Conservation (phyloP, 2,329 filamentous ascomycete genomes). For the Didymella lethalis region DNA sequence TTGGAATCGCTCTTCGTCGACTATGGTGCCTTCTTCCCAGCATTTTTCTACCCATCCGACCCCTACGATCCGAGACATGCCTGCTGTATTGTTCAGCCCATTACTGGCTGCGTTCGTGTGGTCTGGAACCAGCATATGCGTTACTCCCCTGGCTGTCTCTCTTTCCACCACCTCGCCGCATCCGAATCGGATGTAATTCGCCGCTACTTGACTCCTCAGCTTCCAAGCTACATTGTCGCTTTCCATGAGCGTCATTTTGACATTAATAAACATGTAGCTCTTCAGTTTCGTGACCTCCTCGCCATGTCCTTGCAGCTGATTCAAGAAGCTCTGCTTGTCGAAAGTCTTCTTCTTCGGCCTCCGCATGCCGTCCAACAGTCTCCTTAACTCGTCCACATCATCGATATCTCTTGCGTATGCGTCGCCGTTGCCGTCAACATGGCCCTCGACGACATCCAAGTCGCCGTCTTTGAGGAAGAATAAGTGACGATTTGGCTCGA, state of each 20-base stretch:
- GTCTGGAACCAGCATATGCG: slow-evolving; percentile 72
- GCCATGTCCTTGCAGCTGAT: slow-evolving; percentile 41
- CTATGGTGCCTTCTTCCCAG: slow-evolving; percentile 77
- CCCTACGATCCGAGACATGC: slow-evolving; percentile 64
- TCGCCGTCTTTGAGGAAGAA: slow-evolving; percentile 71
- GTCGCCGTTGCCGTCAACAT: slow-evolving; percentile 80
- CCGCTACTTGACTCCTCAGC: slow-evolving; percentile 55
- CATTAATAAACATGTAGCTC: slow-evolving; percentile 44
- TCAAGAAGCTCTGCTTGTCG: slow-evolving; percentile 31
- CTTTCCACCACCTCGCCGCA: slow-evolving; percentile 66
- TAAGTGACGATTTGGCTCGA: slow-evolving; percentile 72
- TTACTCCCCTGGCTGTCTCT: slow-evolving; percentile 64
- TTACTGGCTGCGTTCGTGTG: slow-evolving; percentile 56
- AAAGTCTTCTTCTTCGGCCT: slow-evolving; percentile 28
- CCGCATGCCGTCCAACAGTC: slow-evolving; percentile 50
- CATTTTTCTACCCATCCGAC: slow-evolving; percentile 78
- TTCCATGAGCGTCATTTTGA: slow-evolving; percentile 31
- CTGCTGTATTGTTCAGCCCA: slow-evolving; percentile 61
- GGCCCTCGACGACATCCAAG: slow-evolving; percentile 63
- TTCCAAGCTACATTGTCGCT: slow-evolving; percentile 23
- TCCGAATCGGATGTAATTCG: slow-evolving; percentile 72
- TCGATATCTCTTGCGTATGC: slow-evolving; percentile 78
- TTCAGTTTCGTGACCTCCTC: slow-evolving; percentile 35
- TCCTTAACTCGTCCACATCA: slow-evolving; percentile 66
- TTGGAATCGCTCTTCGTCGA: slow-evolving; percentile 70